Conservation (phyloP, 106 monocot species). For the Narthecium ossifragum region DNA sequence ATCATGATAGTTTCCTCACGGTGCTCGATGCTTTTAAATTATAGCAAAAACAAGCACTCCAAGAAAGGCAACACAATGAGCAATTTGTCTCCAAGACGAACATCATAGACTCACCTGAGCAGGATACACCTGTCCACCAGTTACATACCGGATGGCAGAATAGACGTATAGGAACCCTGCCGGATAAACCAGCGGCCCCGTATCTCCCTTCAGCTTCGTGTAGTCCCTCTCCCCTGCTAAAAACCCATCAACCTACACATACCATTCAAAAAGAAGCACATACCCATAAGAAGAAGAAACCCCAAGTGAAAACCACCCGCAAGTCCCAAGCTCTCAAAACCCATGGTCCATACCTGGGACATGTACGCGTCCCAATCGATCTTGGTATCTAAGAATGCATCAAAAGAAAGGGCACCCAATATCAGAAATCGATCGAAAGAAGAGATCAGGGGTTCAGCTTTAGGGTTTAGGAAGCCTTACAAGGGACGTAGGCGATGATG, state of each 20-base stretch:
- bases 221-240: constrained; percentile 91
- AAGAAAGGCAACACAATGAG: too few relatives aligned
- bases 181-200: constrained; percentile 93
- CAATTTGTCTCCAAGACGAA: too few relatives aligned
- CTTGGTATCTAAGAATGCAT: constrained; percentile 71
- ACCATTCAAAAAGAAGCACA: neutral
- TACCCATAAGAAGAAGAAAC: neutral
- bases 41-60: too few relatives aligned
- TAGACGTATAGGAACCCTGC: constrained; percentile 94
- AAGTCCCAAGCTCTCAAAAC: neutral
- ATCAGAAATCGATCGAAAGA: neutral
- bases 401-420: neutral
- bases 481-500: constrained; percentile 83
- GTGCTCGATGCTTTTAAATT: too few relatives aligned
- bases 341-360: constrained; percentile 63
- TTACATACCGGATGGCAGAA: constrained; percentile 62
- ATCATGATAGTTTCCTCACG: too few relatives aligned
- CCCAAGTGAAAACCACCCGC: neutral
- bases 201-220: constrained; percentile 83
- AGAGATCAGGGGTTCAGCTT: neutral
- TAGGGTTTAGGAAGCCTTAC: constrained; percentile 28
- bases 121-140: constrained; percentile 75
- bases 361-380: constrained; percentile 99
- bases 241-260: constrained; percentile 80
- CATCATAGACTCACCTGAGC: constrained; percentile 81